Base-by-base conservation (phyloP, 2,329 filamentous ascomycete species). In the Cryphonectria radicalis region DNA sequence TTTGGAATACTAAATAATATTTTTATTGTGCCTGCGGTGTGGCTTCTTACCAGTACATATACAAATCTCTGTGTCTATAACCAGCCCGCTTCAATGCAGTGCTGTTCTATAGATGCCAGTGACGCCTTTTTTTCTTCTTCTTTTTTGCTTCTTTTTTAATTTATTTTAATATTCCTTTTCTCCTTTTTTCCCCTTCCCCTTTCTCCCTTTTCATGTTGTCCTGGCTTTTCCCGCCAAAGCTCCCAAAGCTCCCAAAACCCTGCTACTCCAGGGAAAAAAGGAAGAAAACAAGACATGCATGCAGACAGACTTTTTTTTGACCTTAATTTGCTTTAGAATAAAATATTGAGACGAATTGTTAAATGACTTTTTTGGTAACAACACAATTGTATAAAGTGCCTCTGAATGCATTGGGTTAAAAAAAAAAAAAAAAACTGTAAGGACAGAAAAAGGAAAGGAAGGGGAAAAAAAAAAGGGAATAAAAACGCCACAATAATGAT, bases 41-140 rank as follows among this genome's bases (percentile, higher is more conserved):
- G 55, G 55, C 55, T 22, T 59, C 25, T 32, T 32, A 59, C n/a
- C 53, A 59, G 55, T 59, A 59, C 55, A 59, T 59, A 4, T 59
- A 32, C 55, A 59, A 28, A 32, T 6, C 32, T 19, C 55, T 32
- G 55, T 59, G 17, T 32, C 55, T 32, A 28, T 8, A 19, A 19
- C 6, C 28, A 32, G 25, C 55, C 14, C 14, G 13, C 55, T 59
- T 19, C 11, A 5, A 28, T 25, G 28, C 55, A 28, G 14, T 7
- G 14, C 25, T 28, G 55, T 32, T 35, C n/a, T 55, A 13, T 59
- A 59, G 55, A 59, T 32, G 55, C 13, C 25, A 14, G 14, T 7
- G 22, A n/a, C 8, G 46, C 2, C n/a, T 50, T 50, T 32, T 57
- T 17, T 57, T 19, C 25, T 11, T n/a, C 14, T 57, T 32, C 35